Evolutionary conservation across 2,329 filamentous ascomycete species (phyloP).

Genomic region (Graphiopsis chlorocephala): DNA sequence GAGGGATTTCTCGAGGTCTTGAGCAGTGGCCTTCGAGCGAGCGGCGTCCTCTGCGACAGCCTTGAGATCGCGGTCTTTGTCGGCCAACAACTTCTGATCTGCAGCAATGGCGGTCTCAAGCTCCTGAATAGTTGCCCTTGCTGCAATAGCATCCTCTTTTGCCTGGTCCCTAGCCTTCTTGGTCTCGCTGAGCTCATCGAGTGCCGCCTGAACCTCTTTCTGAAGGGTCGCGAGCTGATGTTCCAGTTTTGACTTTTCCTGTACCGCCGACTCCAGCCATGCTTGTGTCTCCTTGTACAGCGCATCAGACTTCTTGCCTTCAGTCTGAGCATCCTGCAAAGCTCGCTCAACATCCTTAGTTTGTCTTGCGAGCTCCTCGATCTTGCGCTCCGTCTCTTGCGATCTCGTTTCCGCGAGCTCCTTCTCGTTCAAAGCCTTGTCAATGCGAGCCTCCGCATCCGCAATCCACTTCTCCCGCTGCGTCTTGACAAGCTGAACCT

Average conservation of each 20-base stretch:
- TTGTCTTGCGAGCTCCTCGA: neutral
- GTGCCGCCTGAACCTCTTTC: constrained; percentile 19
- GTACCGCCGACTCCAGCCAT: neutral
- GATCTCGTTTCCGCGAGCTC: constrained; percentile 24
- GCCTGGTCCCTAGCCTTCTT: constrained; percentile 14
- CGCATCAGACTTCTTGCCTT: constrained; percentile 18
- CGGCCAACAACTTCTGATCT: constrained; percentile 12
- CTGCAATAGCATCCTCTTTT: constrained; percentile 1
- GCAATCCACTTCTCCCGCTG: constrained; percentile 33
- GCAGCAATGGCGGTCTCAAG: constrained; percentile 9
- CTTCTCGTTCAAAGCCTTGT: constrained; percentile 32
- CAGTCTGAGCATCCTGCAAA: constrained; percentile 15
- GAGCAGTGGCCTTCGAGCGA: neutral
- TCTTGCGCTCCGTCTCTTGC: constrained; percentile 6
- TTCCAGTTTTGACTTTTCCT: constrained; percentile 15
- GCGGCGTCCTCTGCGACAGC: neutral
- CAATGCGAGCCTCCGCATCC: constrained; percentile 34
- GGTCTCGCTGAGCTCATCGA: constrained; percentile 18
- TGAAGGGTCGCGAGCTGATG: constrained; percentile 1
- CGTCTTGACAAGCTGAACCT: constrained; percentile 26
- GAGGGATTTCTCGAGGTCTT: neutral
- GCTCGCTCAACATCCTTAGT: neutral
- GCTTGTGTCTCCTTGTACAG: neutral
- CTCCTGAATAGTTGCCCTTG: constrained; percentile 7
- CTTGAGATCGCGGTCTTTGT: neutral